phyloP scores from a whole-genome alignment of 129 eudicot species.

The Ambrosia trifida region DNA sequence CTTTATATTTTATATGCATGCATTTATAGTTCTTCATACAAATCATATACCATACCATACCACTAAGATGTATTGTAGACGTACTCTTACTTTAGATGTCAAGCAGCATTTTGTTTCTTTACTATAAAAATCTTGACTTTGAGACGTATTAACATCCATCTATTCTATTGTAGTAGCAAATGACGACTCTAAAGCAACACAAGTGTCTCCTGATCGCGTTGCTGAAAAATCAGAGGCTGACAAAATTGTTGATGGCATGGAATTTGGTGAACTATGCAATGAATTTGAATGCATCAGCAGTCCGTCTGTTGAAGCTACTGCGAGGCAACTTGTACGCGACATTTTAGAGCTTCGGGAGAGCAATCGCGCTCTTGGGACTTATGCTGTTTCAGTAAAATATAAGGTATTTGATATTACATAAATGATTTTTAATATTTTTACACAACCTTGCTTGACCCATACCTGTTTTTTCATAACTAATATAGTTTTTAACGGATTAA shows the following conservation, averaged over 20 bases:
- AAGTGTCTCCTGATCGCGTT: conserved; percentile 35
- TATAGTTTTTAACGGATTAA: not conserved
- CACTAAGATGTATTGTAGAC: too few species aligned
- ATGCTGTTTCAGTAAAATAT: conserved; percentile 78
- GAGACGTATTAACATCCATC: too few species aligned
- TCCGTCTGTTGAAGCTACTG: conserved; percentile 88
- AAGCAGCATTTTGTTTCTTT: not conserved
- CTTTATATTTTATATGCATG: not conserved
- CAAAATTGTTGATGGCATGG: conserved; percentile 76
- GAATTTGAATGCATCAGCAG: conserved; percentile 97
- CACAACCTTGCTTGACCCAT: not conserved
- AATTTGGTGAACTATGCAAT: conserved; percentile 89
- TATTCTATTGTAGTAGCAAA: conserved; percentile 69
- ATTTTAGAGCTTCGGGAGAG: conserved; percentile 81
- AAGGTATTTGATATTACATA: conserved; percentile 41
- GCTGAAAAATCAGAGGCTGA: conserved; percentile 63
- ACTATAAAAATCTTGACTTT: not conserved
- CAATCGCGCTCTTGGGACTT: conserved; percentile 86
- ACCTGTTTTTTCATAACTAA: not conserved
- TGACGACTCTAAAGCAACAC: conserved; percentile 64
- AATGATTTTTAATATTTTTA: not conserved
- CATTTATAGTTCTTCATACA: not conserved
- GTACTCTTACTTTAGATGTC: too few species aligned
- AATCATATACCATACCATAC: too few species aligned
- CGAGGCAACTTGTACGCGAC: conserved; percentile 89